Evolutionary conservation across 768 basidiomycete genomes (phyloP).

Genomic region (Naganishia randhawae): DNA sequence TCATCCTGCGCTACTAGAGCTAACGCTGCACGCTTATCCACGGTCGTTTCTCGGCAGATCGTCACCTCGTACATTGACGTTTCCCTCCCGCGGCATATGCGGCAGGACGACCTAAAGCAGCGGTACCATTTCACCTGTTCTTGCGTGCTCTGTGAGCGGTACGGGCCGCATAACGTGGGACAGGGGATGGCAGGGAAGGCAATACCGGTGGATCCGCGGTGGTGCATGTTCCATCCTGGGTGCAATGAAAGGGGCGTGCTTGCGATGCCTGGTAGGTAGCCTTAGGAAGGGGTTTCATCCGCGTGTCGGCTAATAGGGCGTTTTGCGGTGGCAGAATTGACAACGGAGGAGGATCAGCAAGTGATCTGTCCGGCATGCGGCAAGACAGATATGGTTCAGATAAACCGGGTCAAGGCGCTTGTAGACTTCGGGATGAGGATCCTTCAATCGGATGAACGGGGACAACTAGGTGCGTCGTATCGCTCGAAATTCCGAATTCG

Average conservation of each 20-base stretch:
- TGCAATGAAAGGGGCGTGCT: constrained; percentile 24
- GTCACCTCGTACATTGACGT: constrained; percentile 78
- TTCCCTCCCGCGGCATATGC: constrained; percentile 60
- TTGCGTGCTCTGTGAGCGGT: constrained; percentile 60
- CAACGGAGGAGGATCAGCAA: background rate
- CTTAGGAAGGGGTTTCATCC: too few species aligned
- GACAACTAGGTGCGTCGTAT: background rate
- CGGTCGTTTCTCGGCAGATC: constrained; percentile 57
- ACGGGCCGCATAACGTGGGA: background rate
- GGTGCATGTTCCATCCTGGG: constrained; percentile 55
- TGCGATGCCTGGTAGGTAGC: constrained; percentile 33
- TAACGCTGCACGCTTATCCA: too few species aligned
- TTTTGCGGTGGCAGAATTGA: background rate
- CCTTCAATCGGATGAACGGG: background rate
- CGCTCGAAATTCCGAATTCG: background rate
- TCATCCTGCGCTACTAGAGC: too few species aligned
- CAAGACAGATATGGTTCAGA: background rate
- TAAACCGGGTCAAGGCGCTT: background rate
- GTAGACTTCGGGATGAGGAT: background rate
- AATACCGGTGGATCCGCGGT: constrained; percentile 61
- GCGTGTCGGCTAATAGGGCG: background rate
- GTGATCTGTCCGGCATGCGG: constrained; percentile 14
- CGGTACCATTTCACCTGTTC: constrained; percentile 75
- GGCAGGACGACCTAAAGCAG: constrained; percentile 62
- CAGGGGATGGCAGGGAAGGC: constrained; percentile 14